Base-by-base conservation (phyloP, 2,329 filamentous ascomycete species). In the Sphaerulina musiva region DNA sequence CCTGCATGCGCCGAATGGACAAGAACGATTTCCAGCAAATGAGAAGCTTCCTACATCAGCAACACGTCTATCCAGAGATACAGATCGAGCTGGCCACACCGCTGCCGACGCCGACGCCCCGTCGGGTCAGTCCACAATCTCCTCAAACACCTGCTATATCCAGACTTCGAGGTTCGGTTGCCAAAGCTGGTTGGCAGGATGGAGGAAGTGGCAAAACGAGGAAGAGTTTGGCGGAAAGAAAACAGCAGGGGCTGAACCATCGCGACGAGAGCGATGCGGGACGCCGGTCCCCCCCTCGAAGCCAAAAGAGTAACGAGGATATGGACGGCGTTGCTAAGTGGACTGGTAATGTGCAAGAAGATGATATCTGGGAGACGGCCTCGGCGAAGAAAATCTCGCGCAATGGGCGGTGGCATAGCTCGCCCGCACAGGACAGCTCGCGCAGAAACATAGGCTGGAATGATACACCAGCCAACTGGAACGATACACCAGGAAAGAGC, bases 1-100 rank as follows among this genome's bases (percentile, higher is more conserved):
- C 46, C 11, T 53, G 54, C 54, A 56, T 53, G 46, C 36, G 50
- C 14, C 14, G 23, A 17, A 53, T 56, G 54, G 54, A 53, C 17
- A 40, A 46, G 29, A 31, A 53, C 12, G 51, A 51, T 23, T 53
- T 31, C 17, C 50, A 53, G 38, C 34, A 43, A n/a, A 46, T 53
- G 32, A 50, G 54, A 3, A 46, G 34, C 4, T 56, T 46, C 20
- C 46, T 56, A 23, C 36, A 50, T 14, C 41, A 53, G 23, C 51
- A 51, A 23, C 54, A 46, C 17, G 43, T 56, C 4, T 42, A 53
- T 9, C 54, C 54, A n/a, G 54, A 56, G 17, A 45, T 56, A 36
- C 54, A 52, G 14, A 53, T 56, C 23, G 46, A 56, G 42, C 26
- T 56, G 23, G 45, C 31, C 2, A 47, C 47, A 17, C 36, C 54